Evolutionary conservation across 2,329 filamentous ascomycete species (phyloP).

Genomic region (Cladosporium sp.): DNA sequence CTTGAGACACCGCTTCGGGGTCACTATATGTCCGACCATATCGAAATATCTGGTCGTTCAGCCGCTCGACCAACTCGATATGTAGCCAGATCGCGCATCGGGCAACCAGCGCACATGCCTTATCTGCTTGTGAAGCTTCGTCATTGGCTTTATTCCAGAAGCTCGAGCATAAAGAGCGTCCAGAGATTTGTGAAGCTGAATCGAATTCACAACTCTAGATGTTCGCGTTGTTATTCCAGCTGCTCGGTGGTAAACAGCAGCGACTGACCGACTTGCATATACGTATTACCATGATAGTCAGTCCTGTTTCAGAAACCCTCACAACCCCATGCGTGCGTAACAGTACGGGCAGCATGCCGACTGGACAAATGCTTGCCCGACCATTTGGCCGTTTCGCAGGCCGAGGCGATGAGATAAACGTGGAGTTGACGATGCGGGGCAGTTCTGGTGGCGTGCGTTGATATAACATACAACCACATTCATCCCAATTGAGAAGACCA

Average conservation of each 20-base stretch:
- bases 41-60: background rate
- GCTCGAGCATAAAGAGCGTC: background rate
- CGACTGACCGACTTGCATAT: background rate
- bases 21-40: background rate
- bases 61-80: background rate
- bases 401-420: background rate
- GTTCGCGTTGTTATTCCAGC: background rate
- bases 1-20: background rate
- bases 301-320: background rate
- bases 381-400: background rate
- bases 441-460: background rate
- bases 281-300: background rate
- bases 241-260: background rate
- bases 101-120: background rate
- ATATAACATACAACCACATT: slow-evolving; percentile 2
- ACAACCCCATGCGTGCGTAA: background rate
- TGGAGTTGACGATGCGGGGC: slow-evolving; percentile 9
- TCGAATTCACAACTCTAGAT: background rate
- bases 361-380: slow-evolving; percentile 1
- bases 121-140: background rate
- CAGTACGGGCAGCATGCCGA: background rate
- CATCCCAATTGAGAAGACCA: background rate
- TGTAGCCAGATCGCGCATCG: background rate
- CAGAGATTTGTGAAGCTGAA: background rate
- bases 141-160: background rate